Conservation (phyloP, 2,329 filamentous ascomycete species). For the Canariomyces notabilis region DNA sequence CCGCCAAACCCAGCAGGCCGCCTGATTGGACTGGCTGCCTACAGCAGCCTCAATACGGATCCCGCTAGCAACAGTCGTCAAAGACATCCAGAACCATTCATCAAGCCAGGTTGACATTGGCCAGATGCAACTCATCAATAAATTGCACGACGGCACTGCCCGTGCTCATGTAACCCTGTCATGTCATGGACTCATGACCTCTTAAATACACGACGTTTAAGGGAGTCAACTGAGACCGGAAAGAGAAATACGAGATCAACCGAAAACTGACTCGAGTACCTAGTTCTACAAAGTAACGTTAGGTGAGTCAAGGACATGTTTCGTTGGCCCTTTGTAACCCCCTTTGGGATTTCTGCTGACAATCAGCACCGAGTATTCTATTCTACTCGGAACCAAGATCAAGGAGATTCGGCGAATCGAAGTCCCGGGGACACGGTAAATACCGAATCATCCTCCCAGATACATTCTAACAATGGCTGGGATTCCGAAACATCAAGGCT, state of each 20-base stretch:
- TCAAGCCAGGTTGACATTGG: neutral
- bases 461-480: too few species aligned
- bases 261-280: too few species aligned
- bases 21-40: constrained; percentile 12
- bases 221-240: neutral
- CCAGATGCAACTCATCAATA: neutral
- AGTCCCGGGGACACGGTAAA: too few species aligned
- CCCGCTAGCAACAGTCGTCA: neutral
- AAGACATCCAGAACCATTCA: neutral
- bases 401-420: too few species aligned
- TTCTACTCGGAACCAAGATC: too few species aligned
- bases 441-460: too few species aligned
- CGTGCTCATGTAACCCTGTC: neutral
- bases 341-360: too few species aligned
- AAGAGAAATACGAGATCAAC: too few species aligned
- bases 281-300: too few species aligned
- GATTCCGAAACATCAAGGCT: neutral
- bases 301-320: too few species aligned
- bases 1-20: neutral
- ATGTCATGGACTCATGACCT: neutral
- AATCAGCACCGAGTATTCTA: too few species aligned
- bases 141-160: neutral
- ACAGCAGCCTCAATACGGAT: constrained; percentile 1
- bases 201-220: neutral
- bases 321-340: too few species aligned